Base-by-base conservation (phyloP, 164 flowering plant species). In the Akebia trifoliata region DNA sequence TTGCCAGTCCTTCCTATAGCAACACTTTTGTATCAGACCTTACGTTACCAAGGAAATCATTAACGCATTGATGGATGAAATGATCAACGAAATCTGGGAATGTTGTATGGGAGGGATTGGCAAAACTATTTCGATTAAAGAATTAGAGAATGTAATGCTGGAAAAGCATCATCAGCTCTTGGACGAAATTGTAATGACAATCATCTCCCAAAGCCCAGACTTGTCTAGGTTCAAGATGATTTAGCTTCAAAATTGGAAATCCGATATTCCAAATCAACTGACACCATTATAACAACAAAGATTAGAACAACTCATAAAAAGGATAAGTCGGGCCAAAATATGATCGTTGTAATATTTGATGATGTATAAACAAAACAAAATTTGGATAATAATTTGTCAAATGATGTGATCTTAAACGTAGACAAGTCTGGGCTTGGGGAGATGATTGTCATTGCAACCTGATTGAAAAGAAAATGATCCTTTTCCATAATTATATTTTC, bases 91-190 rank as follows among this genome's bases (percentile, higher is more conserved):
- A 1, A 39, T 67, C 18, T 66, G 69, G 35, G 39, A 63, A 10
- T 60, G 56, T 53, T 69, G 76, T 0, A 64, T 65, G 69, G 69
- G 63, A 0, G 75, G 75, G 2, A 56, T 67, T 0, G 72, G 72
- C 2, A 72, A 72, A 25, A 72, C 72, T 1, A 67, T 62, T 0
- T 17, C 64, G 35, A 47, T 49, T 12, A 31, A 47, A 34, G 37
- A 56, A 42, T 12, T 68, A 1, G 34, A 22, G 0, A 24, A 32
- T n/a, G n/a, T n/a, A 12, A 7, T 9, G n/a, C 56, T 55, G 14
- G 34, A 42, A 10, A 11, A 26, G 4, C 42, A n/a, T n/a, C n/a
- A 51, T 0, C 48, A 56, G 4, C 11, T 60, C 2, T 68, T 64
- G 26, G 54, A 65, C 40, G 56, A 50, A 10, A 57, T 68, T 40